These are phyloP conservation scores for Antitrichia curtipendula DNA, from an alignment of 225 moss, liverwort and hornwort genomes.

Conservation along the genomic window DNA sequence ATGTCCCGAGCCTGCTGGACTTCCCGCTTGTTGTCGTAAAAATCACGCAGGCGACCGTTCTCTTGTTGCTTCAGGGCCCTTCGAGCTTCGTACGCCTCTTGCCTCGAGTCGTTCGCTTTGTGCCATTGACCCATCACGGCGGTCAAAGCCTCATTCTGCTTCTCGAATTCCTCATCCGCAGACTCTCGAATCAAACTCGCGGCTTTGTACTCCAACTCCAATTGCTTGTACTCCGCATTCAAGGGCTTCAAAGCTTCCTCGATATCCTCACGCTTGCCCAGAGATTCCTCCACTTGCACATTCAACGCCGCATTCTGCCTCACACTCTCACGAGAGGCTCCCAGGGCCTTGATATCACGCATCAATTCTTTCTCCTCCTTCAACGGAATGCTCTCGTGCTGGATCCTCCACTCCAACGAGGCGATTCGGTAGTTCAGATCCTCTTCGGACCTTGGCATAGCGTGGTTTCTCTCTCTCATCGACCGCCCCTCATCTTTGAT, in stretches of 20 bases:
- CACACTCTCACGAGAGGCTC: constrained; percentile 49
- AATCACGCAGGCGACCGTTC: background rate
- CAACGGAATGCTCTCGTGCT: constrained; percentile 75
- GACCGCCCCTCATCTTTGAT: constrained; percentile 33
- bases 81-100: constrained; percentile 46
- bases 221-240: constrained; percentile 13
- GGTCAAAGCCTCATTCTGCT: constrained; percentile 15
- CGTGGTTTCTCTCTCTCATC: constrained; percentile 30
- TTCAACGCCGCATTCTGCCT: constrained; percentile 46
- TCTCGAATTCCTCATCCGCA: constrained; percentile 28
- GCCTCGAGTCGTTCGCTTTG: constrained; percentile 38
- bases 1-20: background rate
- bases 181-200: background rate
- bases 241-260: constrained; percentile 50
- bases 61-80: constrained; percentile 12
- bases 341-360: constrained; percentile 65
- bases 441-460: constrained; percentile 48
- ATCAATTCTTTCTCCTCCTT: constrained; percentile 71
- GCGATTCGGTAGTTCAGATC: constrained; percentile 54
- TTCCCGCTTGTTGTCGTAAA: background rate
- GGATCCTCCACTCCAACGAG: constrained; percentile 58
- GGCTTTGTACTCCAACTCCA: constrained; percentile 34
- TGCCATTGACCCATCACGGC: constrained; percentile 22
- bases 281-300: constrained; percentile 27
- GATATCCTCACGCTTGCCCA: constrained; percentile 58